Evolutionary conservation across 2,329 filamentous ascomycete species (phyloP).

Genomic region (Penicillium sp.): DNA sequence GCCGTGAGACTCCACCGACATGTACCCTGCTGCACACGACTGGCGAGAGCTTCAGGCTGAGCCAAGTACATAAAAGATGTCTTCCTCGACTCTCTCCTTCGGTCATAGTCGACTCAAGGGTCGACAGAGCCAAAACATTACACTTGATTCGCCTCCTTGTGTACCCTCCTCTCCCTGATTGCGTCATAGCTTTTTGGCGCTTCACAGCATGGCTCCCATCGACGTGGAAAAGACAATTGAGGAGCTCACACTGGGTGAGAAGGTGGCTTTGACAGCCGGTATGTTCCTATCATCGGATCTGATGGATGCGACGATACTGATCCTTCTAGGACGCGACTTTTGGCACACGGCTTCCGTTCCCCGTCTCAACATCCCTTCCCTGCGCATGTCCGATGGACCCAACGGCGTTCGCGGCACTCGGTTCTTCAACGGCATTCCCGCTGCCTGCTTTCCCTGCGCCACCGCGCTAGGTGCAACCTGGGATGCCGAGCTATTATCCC

Average conservation of each 20-base stretch:
- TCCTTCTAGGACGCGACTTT: slow-evolving; percentile 52
- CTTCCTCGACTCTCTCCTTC: background rate
- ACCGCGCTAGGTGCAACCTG: slow-evolving; percentile 76
- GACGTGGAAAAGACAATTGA: slow-evolving; percentile 51
- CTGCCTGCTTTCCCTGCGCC: slow-evolving; percentile 75
- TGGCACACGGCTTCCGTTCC: slow-evolving; percentile 67
- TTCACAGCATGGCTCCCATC: slow-evolving; percentile 31
- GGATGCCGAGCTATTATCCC: slow-evolving; percentile 67
- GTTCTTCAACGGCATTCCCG: slow-evolving; percentile 66
- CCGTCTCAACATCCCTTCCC: slow-evolving; percentile 60
- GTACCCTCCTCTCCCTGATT: background rate
- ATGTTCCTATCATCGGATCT: slow-evolving; percentile 6
- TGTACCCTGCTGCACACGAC: slow-evolving; percentile 1
- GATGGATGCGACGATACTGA: slow-evolving; percentile 6
- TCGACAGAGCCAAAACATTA: background rate
- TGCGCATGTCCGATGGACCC: slow-evolving; percentile 68
- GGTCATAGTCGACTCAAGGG: background rate
- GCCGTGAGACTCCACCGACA: background rate
- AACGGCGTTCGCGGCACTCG: slow-evolving; percentile 68
- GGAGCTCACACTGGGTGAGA: slow-evolving; percentile 57
- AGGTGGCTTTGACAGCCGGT: slow-evolving; percentile 48
- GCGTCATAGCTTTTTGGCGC: background rate
- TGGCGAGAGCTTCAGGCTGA: background rate
- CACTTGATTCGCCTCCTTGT: background rate
- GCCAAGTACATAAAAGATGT: background rate